A percentile compares a stretch with the other conserved stretches of the same genome.
These are phyloP conservation scores for Boletellus emodensis DNA, from an alignment of 768 basidiomycete species.

Conservation along the genomic window DNA sequence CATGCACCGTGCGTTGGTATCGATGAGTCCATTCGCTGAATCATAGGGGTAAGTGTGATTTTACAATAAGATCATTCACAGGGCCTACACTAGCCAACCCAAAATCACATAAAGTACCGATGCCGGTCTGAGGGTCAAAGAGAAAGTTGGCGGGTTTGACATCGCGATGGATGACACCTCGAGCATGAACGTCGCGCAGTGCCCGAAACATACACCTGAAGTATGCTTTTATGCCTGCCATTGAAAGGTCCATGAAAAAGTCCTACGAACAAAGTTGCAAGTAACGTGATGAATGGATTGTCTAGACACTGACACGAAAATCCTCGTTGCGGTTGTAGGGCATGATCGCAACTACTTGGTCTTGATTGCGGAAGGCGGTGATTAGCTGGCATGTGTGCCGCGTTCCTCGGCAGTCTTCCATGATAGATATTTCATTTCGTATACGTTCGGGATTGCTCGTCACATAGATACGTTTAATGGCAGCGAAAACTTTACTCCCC, in stretches of 20 bases:
- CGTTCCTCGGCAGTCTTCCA: conserved; percentile 81
- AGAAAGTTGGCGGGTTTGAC: conserved; percentile 98
- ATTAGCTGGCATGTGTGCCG: conserved; percentile 91
- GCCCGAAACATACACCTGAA: conserved; percentile 90
- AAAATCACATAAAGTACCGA: conserved; percentile 90
- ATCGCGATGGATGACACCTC: conserved; percentile 91
- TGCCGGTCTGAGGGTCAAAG: conserved; percentile 78
- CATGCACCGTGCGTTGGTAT: conserved; percentile 54
- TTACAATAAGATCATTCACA: background rate
- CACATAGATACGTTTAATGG: conserved; percentile 94
- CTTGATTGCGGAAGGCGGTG: conserved; percentile 84
- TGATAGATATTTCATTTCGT: conserved; percentile 86
- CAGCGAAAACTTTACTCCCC: conserved; percentile 70
- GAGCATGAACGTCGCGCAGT: conserved; percentile 79
- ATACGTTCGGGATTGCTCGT: conserved; percentile 93
- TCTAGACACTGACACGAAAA: conserved; percentile 69
- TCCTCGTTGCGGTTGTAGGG: conserved; percentile 92
- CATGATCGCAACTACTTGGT: conserved; percentile 93
- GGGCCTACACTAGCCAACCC: conserved; percentile 85
- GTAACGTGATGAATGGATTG: background rate
- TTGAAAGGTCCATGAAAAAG: conserved; percentile 71
- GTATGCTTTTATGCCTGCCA: conserved; percentile 78
- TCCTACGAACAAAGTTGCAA: conserved; percentile 43
- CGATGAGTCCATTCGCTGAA: conserved; percentile 53
- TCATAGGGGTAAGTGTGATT: conserved; percentile 5